Evolutionary conservation across 371 early-diverging fungal genomes (phyloP).

Genomic region (Lichtheimia ornata): DNA sequence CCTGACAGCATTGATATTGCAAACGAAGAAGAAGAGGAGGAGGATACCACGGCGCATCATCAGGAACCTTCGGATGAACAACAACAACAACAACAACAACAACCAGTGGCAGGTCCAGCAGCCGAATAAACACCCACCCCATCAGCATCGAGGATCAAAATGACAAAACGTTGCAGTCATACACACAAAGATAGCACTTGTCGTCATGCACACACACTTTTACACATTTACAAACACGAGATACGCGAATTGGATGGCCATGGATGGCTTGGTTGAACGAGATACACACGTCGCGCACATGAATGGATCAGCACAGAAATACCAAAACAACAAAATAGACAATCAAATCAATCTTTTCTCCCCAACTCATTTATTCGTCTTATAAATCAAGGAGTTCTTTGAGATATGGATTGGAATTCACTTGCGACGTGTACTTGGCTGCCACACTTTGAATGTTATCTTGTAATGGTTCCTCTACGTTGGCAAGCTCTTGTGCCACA

Average conservation of each 20-base stretch:
- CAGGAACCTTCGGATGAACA: not conserved
- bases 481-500: constrained; percentile 40
- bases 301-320: no score
- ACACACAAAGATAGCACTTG: no score
- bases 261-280: no score
- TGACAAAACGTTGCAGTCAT: no score
- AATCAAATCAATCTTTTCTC: not conserved
- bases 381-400: constrained; percentile 4
- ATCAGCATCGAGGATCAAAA: no score
- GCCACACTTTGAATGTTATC: constrained; percentile 32
- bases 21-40: not conserved
- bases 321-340: no score
- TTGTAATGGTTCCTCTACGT: constrained; percentile 31
- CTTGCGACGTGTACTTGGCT: constrained; percentile 38
- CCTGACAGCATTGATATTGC: not conserved
- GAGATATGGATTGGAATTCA: constrained; percentile 55
- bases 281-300: no score
- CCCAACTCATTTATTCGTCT: not conserved
- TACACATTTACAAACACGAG: no score
- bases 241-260: no score
- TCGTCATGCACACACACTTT: no score
- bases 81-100: not conserved
- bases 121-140: no score
- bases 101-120: no score
- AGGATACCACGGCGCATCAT: not conserved